Base-by-base conservation (phyloP, 371 early-diverging fungal species). In the Syncephalastrum contaminatum region DNA sequence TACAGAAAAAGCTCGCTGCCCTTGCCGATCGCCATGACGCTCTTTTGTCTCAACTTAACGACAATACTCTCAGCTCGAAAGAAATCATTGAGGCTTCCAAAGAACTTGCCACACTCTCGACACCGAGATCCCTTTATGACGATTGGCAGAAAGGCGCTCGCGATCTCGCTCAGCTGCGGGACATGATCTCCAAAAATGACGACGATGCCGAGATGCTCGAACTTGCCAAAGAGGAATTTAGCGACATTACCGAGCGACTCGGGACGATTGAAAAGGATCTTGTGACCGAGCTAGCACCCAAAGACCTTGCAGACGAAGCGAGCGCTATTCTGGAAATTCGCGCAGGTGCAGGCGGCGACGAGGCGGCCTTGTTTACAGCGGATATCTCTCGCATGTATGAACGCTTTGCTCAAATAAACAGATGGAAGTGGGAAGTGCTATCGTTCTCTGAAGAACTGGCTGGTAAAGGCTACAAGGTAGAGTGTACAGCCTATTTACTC, bases 291-390 rank as follows among this genome's bases (percentile, higher is more conserved):
- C 63, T 89, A 59, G 68, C 86, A 8, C 87, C 88, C 0, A 83
- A 77, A 39, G 88, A 88, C 62, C 15, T 66, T 2, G 85, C 83
- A 2, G 93, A 93, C 56, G 79, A 84, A 53, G 89, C 82, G 15
- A 81, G 78, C 48, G 92, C 89, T 1, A 83, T 93, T 19, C 62
- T 93, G 42, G 94, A 93, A 72, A 84, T 93, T 27, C 74, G 94
- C 1, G 83, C 94, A 2, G 87, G 87, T 49, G 88, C 94, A 4
- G 94, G 94, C 14, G 94, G 94, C 4, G 88, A 88, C 71, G 94
- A 93, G 60, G 92, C 93, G 0, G 82, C 89, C 4, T 59, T 93
- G 53, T 93, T 93, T 64, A 80, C 85, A 0, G 82, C 77, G 1
- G 91, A 93, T 36, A 66, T 93, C 54, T 57, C 86, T 27, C 66